phyloP scores from a whole-genome alignment of 1,284 basidiomycete species.

The Fistulinella staudtii region DNA sequence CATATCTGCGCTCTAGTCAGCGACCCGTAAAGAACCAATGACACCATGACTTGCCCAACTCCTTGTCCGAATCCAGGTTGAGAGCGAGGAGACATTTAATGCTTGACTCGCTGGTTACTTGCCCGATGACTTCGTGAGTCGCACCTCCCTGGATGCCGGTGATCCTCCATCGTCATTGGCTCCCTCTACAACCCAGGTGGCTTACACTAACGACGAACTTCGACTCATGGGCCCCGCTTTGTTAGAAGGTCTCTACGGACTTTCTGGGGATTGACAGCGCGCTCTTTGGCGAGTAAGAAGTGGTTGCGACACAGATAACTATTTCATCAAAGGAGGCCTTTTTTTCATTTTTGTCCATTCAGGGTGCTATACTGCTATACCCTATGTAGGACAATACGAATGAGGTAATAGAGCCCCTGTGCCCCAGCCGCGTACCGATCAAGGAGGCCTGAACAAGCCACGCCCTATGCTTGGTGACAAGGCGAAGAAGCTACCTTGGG shows the following conservation, averaged over 20 bases:
- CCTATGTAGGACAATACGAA: no score
- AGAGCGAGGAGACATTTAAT: conserved; percentile 62
- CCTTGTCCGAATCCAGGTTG: conserved; percentile 51
- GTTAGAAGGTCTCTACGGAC: conserved; percentile 1
- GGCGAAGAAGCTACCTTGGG: conserved; percentile 1
- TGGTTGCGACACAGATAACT: conserved; percentile 4
- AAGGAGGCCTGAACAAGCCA: conserved; percentile 1
- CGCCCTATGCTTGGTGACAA: neutral
- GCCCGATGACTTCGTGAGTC: conserved; percentile 76
- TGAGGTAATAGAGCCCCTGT: no score
- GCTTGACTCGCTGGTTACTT: conserved; percentile 54
- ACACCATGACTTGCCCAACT: conserved; percentile 49
- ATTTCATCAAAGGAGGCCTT: no score
- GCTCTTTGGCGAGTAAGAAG: neutral
- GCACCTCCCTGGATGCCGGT: conserved; percentile 47
- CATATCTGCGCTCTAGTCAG: conserved; percentile 47
- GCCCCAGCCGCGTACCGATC: no score
- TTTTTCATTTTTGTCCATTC: no score
- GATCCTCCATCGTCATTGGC: conserved; percentile 40
- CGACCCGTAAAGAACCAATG: neutral
- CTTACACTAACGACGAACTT: neutral
- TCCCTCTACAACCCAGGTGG: neutral
- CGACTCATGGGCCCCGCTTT: neutral
- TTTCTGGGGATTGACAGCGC: conserved; percentile 2
- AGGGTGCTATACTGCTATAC: no score